A percentile compares a stretch with the other conserved stretches of the same genome.
Evolutionary conservation across 2,329 filamentous ascomycete species (phyloP).

Genomic region (Verticillium dahliae): DNA sequence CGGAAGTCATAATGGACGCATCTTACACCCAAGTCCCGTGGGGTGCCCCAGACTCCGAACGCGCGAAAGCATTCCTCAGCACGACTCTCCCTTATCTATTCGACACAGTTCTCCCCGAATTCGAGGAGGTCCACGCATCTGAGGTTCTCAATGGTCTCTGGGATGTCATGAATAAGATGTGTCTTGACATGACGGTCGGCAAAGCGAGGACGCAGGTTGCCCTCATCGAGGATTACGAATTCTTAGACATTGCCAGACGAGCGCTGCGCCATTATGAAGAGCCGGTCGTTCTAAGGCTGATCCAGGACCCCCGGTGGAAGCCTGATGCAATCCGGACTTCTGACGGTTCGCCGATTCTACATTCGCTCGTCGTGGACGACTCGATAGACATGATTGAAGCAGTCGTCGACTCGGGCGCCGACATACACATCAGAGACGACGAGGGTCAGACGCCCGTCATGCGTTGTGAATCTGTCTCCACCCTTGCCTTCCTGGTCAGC

Average conservation of each 20-base stretch:
- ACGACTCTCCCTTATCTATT: not conserved
- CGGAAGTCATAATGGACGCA: not conserved
- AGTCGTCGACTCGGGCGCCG: constrained; percentile 18
- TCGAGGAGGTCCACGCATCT: not conserved
- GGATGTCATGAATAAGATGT: not conserved
- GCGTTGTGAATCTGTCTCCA: constrained; percentile 18
- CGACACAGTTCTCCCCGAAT: not conserved
- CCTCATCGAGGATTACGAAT: not conserved
- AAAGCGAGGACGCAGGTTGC: not conserved
- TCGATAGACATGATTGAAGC: constrained; percentile 17
- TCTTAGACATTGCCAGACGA: not conserved
- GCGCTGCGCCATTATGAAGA: constrained; percentile 1
- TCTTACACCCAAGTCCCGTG: not conserved
- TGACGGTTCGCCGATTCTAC: not conserved
- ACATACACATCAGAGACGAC: constrained; percentile 19
- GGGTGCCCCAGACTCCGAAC: not conserved
- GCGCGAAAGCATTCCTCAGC: not conserved
- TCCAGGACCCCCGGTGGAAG: constrained; percentile 8
- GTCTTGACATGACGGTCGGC: not conserved
- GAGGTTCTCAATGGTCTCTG: not conserved
- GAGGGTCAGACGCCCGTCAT: constrained; percentile 27
- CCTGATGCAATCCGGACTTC: constrained; percentile 1
- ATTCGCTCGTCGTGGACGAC: constrained; percentile 4
- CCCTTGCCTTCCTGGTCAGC: constrained; percentile 19
- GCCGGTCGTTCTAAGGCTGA: constrained; percentile 3